Percentiles rank a stretch among this genome's conserved stretches.
These are phyloP conservation scores for Barbatosphaeria neglecta DNA, from an alignment of 495 filamentous ascomycete genomes.

Conservation along the genomic window DNA sequence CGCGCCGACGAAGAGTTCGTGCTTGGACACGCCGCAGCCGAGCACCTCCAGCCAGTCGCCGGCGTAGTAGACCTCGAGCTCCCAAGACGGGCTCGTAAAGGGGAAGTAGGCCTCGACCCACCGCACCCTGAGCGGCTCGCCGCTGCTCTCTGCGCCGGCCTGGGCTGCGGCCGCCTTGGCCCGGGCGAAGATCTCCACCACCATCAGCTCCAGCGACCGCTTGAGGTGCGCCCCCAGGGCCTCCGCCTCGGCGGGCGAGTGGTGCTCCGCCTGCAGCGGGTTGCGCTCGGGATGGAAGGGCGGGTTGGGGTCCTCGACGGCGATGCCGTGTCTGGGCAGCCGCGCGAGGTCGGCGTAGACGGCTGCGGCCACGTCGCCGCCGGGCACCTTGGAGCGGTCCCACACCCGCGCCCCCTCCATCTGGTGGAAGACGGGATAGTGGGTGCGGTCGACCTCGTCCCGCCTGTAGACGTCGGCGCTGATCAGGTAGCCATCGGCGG, in stretches of 20 bases:
- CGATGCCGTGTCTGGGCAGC: constrained; percentile 60
- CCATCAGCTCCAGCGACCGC: constrained; percentile 74
- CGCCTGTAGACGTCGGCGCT: constrained; percentile 93
- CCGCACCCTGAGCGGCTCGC: constrained; percentile 67
- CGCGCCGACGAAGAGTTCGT: constrained; percentile 65
- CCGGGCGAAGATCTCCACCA: constrained; percentile 75
- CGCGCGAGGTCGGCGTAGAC: constrained; percentile 53
- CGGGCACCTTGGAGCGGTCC: constrained; percentile 53
- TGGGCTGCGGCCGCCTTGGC: constrained; percentile 55
- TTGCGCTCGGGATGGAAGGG: constrained; percentile 69
- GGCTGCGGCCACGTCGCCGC: constrained; percentile 47
- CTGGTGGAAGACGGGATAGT: constrained; percentile 97
- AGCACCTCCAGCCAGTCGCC: constrained; percentile 91
- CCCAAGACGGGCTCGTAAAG: constrained; percentile 90
- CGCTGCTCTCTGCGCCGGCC: constrained; percentile 32
- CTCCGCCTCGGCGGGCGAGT: constrained; percentile 65
- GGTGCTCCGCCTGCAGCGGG: constrained; percentile 62
- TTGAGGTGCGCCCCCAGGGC: constrained; percentile 81
- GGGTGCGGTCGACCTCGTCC: constrained; percentile 86
- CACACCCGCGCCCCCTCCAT: constrained; percentile 93
- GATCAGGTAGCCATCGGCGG: constrained; percentile 72
- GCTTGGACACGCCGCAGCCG: constrained; percentile 83
- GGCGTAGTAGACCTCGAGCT: constrained; percentile 90
- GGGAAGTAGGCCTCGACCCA: constrained; percentile 98
- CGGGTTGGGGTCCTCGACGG: constrained; percentile 77